Base-by-base conservation (phyloP, 352 stramenopile species). In the Blastocystis hominis region DNA sequence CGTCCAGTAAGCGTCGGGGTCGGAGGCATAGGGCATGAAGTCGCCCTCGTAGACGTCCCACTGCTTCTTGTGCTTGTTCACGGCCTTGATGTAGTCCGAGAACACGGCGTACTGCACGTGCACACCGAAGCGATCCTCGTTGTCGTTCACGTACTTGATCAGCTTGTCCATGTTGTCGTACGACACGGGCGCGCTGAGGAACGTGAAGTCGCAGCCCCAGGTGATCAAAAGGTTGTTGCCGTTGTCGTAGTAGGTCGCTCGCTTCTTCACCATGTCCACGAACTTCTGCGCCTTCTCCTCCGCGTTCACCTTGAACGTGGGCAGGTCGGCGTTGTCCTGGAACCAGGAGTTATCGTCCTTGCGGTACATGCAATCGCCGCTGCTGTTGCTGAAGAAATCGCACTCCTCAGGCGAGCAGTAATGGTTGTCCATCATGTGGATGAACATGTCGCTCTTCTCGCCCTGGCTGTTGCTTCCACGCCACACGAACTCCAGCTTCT, bases 121-220 rank as follows among this genome's bases (percentile, higher is more conserved):
- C 34, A 98, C 91, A 0, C 92, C 89, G 75, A 91, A 92, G 4
- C 88, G 70, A 38, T 90, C 89, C 54, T 86, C 91, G 68, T 97
- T 93, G 46, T 93, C 90, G 89, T 97, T 97, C 7, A 97, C 93
- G 79, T 96, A 96, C 87, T 97, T 92, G 70, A 98, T 96, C 7
- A 99, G 89, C 64, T 96, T 94, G 91, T 99, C 96, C 86, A 98
- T 91, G 89, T 98, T 98, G 77, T 96, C 93, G 91, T 93, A 98
- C 91, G 93, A 97, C 7, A 90, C 91, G 20, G 90, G 89, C 3
- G 93, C 93, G 77, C 97, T 95, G 80, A 95, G 91, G 87, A 94
- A 97, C 63, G 95, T 90, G 89, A 98, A 98, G 89, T 98, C 95
- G 62, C 91, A 93, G 42, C 95, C 96, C 94, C 97, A 97, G 5